Percentiles rank a stretch among this genome's conserved stretches.
These are phyloP conservation scores for Ustilago esculenta DNA, from an alignment of 1,284 basidiomycete genomes.

Conservation along the genomic window DNA sequence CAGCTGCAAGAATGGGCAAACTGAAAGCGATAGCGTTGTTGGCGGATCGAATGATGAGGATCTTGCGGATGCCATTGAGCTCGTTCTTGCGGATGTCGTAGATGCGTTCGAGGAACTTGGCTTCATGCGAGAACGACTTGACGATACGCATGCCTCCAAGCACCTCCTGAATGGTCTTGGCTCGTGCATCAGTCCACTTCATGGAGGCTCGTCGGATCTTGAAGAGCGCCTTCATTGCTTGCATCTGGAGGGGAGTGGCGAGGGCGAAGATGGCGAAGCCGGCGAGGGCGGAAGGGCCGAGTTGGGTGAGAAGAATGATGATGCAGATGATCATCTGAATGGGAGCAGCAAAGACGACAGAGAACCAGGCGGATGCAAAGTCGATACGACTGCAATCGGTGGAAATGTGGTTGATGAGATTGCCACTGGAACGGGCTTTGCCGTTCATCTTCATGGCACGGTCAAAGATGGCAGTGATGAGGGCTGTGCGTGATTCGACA, in stretches of 20 bases:
- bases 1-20: conserved; percentile 81
- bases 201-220: conserved; percentile 78
- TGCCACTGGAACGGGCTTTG: conserved; percentile 83
- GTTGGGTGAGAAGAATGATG: conserved; percentile 76
- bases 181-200: conserved; percentile 82
- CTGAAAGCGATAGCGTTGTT: conserved; percentile 77
- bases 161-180: conserved; percentile 64
- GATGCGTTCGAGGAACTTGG: conserved; percentile 72
- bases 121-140: conserved; percentile 63
- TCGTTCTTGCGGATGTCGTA: conserved; percentile 78
- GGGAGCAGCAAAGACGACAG: conserved; percentile 79
- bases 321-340: conserved; percentile 66
- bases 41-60: conserved; percentile 78
- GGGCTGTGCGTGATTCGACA: conserved; percentile 82
- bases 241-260: conserved; percentile 75
- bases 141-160: conserved; percentile 65
- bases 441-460: conserved; percentile 81
- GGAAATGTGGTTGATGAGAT: conserved; percentile 89
- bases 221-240: conserved; percentile 81
- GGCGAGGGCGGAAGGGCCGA: conserved; percentile 83
- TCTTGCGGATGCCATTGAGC: conserved; percentile 78
- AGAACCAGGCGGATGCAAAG: conserved; percentile 83
- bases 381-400: conserved; percentile 91
- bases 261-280: conserved; percentile 81
- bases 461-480: conserved; percentile 88